Evolutionary conservation across 192 early-diverging fungal species (phyloP), one percentile per base, ranked within the genome.

Genomic region (Thamnidium elegans): DNA sequence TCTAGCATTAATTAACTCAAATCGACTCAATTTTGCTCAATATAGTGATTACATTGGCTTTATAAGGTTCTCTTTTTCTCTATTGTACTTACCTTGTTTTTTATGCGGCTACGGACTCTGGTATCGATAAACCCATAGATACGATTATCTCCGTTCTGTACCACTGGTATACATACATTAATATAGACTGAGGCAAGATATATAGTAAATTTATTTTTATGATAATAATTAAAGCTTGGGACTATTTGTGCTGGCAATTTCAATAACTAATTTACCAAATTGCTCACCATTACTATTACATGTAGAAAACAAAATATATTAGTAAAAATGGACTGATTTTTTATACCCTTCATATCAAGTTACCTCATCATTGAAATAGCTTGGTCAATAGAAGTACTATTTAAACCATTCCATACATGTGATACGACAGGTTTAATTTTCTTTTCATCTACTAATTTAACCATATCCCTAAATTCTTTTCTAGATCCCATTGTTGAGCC

Each of bases 401-500:
- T 67, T 9, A 74, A 81, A 9, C 86, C 86, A 3, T 78, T 66
- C 78, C 79, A 87, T 17, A 86, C 73, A 17, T 70, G 66, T 21
- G 75, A 74, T 10, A 87, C 79, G 2, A 87, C 78, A 13, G 88
- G 90, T 17, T 62, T 63, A 50, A 90, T 71, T 63, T 83, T 79
- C 34, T 86, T 55, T 60, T 77, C 50, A 19, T 66, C 58, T 3
- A 91, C 81, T 67, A 89, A 88, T 6, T 71, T 71, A 7, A 87
- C 59, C 85, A 88, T 86, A 19, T 80, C 72, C 20, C 71, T 45
- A 51, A 89, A 90, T 58, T 90, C 88, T 1, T 45, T 50, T 15
- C 83, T 76, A 14, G 72, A 83, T 44, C 89, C 89, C 84, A 90
- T 88, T 10, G 84, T 86, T 31, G 76, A 74, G 44, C 89, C 89